These are phyloP conservation scores for Echinochloa phyllopogon DNA, from an alignment of 176 grass and related monocot species.

Conservation along the genomic window DNA sequence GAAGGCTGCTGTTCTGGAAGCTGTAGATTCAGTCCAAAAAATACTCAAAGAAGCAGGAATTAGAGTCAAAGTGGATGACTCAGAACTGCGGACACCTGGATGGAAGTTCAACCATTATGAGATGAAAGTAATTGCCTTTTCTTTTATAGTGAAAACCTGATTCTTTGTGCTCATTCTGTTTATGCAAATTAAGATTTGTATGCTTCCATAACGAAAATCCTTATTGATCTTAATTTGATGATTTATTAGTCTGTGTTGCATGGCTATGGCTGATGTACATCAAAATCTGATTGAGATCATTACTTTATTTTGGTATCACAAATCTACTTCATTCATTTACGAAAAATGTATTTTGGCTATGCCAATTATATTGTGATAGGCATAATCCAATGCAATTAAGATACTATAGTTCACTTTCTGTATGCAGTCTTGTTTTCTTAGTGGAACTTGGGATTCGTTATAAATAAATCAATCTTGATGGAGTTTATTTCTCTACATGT, in stretches of 20 bases:
- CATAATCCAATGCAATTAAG: neutral
- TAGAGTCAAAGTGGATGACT: constrained; percentile 92
- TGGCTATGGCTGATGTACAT: neutral
- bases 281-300: neutral
- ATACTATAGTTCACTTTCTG: neutral
- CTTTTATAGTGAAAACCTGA: neutral
- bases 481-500: neutral
- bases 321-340: neutral
- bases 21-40: constrained; percentile 70
- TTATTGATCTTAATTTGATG: neutral
- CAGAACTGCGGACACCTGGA: constrained; percentile 76
- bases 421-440: neutral
- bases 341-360: neutral
- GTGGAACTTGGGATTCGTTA: neutral
- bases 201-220: neutral
- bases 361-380: neutral
- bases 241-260: neutral
- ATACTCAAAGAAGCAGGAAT: constrained; percentile 78
- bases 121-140: constrained; percentile 84
- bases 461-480: neutral
- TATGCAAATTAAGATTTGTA: constrained; percentile 5
- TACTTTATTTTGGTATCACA: constrained; percentile 7
- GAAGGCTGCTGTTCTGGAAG: constrained; percentile 73
- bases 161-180: constrained; percentile 1
- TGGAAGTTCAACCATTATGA: constrained; percentile 99